Percentiles rank a stretch among this genome's conserved stretches.
Conservation (phyloP, 305 asterid species). For the Fraxinus sp. region DNA sequence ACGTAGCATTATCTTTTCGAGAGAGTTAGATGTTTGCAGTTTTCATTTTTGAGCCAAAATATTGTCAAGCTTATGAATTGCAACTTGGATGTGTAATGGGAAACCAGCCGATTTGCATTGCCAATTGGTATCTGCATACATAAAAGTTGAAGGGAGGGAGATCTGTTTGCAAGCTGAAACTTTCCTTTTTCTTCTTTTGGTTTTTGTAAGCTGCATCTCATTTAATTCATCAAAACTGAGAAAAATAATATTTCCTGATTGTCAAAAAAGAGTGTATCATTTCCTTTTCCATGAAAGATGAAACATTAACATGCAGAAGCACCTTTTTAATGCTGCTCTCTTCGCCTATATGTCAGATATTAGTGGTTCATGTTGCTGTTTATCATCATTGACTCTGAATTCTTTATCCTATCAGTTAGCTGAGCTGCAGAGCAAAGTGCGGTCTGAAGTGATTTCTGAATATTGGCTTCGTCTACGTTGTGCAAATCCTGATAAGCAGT, state of each 20-base stretch:
- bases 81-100: background rate
- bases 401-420: slow-evolving; percentile 60
- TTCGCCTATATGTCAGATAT: slow-evolving; percentile 20
- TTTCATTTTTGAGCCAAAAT: background rate
- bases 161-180: background rate
- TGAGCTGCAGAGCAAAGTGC: slow-evolving; percentile 78
- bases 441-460: slow-evolving; percentile 89
- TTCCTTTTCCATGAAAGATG: background rate
- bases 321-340: slow-evolving; percentile 11
- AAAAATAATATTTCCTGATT: background rate
- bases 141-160: slow-evolving; percentile 4
- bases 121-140: background rate
- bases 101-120: slow-evolving; percentile 1
- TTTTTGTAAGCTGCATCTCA: background rate
- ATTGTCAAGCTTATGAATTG: slow-evolving; percentile 5
- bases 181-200: background rate
- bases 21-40: background rate
- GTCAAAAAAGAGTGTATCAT: background rate
- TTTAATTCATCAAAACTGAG: background rate
- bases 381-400: slow-evolving; percentile 17
- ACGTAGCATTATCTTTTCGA: background rate
- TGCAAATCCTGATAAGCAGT: slow-evolving; percentile 79
- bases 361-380: slow-evolving; percentile 5
- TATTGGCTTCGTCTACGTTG: slow-evolving; percentile 93
- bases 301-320: background rate